Conservation (phyloP, 2,329 filamentous ascomycete genomes). For the Lachnellula subtilissima region DNA sequence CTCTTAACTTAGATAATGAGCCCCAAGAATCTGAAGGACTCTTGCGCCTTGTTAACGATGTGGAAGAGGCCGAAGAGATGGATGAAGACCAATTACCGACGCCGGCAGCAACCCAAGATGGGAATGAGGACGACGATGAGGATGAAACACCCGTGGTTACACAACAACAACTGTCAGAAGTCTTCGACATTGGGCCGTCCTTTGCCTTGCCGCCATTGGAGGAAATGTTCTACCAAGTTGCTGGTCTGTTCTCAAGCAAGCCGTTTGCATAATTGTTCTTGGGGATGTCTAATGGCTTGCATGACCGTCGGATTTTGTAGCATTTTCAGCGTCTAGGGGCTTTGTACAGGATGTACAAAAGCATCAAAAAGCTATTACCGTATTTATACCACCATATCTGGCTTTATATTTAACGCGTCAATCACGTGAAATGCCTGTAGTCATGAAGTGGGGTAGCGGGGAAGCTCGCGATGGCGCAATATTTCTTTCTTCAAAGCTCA, state of each 20-base stretch:
- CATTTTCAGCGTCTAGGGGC: constrained; percentile 12
- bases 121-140: constrained; percentile 46
- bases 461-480: too few relatives aligned
- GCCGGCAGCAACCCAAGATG: constrained; percentile 35
- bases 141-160: constrained; percentile 57
- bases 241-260: constrained; percentile 58
- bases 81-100: constrained; percentile 15
- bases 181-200: constrained; percentile 65
- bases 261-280: constrained; percentile 33
- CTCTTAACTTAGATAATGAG: constrained; percentile 32
- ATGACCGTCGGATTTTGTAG: constrained; percentile 13
- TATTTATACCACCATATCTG: too few relatives aligned
- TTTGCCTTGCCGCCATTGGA: constrained; percentile 68
- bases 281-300: constrained; percentile 1
- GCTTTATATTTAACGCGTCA: too few relatives aligned
- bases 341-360: constrained; percentile 9
- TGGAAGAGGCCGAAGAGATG: constrained; percentile 31
- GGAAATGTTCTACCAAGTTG: constrained; percentile 71
- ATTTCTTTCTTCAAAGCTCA: not conserved
- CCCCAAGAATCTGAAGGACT: constrained; percentile 24
- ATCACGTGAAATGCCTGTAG: too few relatives aligned
- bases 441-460: too few relatives aligned
- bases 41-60: constrained; percentile 23
- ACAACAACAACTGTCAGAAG: constrained; percentile 61
- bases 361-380: constrained; percentile 3